Conservation (phyloP, 305 asterid genomes). For the Fraxinus platypoda region DNA sequence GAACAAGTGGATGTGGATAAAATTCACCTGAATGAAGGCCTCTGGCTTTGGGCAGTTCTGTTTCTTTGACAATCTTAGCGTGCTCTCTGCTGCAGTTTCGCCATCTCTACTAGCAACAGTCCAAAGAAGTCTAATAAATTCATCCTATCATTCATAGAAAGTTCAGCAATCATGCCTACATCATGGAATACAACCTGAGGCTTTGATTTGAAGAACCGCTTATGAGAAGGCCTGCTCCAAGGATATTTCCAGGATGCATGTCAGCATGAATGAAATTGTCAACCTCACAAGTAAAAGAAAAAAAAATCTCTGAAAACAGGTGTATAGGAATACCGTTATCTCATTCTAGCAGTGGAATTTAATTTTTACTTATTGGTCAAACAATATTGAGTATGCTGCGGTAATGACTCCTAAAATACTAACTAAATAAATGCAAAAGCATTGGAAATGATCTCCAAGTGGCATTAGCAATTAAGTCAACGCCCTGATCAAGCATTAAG, state of each 20-base stretch:
- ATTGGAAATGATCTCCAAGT: background rate
- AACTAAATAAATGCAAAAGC: background rate
- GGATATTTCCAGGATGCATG: slow-evolving; percentile 98
- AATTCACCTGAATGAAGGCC: slow-evolving; percentile 59
- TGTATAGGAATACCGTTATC: background rate
- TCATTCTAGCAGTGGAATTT: background rate
- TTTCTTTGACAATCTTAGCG: slow-evolving; percentile 63
- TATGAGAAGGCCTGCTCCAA: slow-evolving; percentile 63
- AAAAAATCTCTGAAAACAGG: slow-evolving; percentile 17
- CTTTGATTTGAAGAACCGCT: slow-evolving; percentile 57
- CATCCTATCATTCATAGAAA: slow-evolving; percentile 56
- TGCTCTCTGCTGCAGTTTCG: slow-evolving; percentile 70
- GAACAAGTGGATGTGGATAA: background rate
- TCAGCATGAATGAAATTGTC: slow-evolving; percentile 98
- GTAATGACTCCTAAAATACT: background rate
- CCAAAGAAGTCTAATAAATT: slow-evolving; percentile 69
- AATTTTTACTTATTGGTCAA: background rate
- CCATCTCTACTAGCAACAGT: slow-evolving; percentile 85
- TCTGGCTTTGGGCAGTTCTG: slow-evolving; percentile 72
- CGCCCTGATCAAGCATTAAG: background rate
- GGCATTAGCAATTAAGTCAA: background rate
- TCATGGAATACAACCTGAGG: slow-evolving; percentile 83
- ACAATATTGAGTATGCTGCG: background rate
- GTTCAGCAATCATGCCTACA: slow-evolving; percentile 92
- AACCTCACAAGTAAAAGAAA: slow-evolving; percentile 48